Conservation (phyloP, 305 asterid genomes). For the Petunia hybrid region DNA sequence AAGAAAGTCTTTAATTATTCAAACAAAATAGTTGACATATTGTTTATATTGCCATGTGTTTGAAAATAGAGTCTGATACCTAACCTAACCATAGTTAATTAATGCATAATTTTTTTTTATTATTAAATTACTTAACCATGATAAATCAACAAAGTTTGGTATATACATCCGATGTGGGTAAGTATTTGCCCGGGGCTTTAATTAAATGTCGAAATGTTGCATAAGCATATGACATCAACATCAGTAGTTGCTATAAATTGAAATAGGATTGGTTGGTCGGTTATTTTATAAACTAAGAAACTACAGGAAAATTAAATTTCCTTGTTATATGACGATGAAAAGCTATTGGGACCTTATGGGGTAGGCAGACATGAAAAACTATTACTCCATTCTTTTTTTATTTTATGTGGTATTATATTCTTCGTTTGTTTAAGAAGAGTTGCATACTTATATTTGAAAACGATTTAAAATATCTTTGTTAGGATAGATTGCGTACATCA, state of each 20-base stretch:
- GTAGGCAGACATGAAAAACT: neutral
- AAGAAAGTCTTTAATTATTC: neutral
- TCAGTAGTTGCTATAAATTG: neutral
- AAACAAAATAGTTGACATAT: constrained; percentile 6
- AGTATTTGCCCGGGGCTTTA: neutral
- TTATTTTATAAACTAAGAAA: neutral
- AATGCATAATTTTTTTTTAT: too few relatives aligned
- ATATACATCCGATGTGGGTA: too few relatives aligned
- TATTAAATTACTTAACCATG: too few relatives aligned
- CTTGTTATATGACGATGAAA: neutral
- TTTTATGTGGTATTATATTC: too few relatives aligned
- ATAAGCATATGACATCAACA: constrained; percentile 17
- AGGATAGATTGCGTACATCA: too few relatives aligned
- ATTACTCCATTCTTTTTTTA: neutral
- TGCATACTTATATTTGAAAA: too few relatives aligned
- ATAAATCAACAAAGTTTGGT: too few relatives aligned
- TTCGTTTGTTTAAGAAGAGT: too few relatives aligned
- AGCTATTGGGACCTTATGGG: neutral
- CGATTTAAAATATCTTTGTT: too few relatives aligned
- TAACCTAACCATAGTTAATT: too few relatives aligned
- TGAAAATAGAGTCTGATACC: too few relatives aligned
- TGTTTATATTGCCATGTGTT: neutral
- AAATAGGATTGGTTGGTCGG: constrained; percentile 24
- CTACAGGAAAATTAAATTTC: neutral
- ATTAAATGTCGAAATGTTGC: neutral